phyloP scores from a whole-genome alignment of 805 yeast species.

The Candida saitoana region DNA sequence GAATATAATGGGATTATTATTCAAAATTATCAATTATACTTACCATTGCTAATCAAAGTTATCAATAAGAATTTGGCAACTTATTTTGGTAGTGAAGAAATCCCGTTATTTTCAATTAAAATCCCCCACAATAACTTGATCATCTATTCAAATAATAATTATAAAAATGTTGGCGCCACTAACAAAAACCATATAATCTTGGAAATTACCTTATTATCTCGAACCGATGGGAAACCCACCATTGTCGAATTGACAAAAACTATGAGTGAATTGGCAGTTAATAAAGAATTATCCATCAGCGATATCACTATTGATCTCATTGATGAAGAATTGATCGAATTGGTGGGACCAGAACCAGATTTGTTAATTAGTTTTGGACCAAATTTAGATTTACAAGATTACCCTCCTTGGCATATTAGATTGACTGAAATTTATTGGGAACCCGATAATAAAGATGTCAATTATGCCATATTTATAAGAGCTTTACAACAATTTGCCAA shows the following conservation, averaged over 20 bases:
- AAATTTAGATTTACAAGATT: constrained; percentile 83
- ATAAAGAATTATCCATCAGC: constrained; percentile 53
- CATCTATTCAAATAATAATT: constrained; percentile 36
- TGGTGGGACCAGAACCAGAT: constrained; percentile 93
- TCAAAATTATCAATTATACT: constrained; percentile 18
- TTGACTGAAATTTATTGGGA: constrained; percentile 89
- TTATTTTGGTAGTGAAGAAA: constrained; percentile 68
- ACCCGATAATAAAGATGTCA: constrained; percentile 74
- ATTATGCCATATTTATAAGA: constrained; percentile 77
- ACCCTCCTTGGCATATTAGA: constrained; percentile 97
- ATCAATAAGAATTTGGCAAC: constrained; percentile 55
- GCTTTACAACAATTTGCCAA: constrained; percentile 72
- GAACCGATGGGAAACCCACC: constrained; percentile 83
- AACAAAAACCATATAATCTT: constrained; percentile 44
- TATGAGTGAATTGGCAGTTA: constrained; percentile 68
- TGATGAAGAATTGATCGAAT: constrained; percentile 65
- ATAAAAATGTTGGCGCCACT: constrained; percentile 22
- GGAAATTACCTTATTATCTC: constrained; percentile 62
- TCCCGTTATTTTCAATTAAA: constrained; percentile 59
- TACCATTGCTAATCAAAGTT: constrained; percentile 52
- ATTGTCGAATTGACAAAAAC: constrained; percentile 85
- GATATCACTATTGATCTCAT: constrained; percentile 75
- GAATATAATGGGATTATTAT: constrained; percentile 73
- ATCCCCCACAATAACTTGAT: constrained; percentile 64
- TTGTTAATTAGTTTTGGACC: constrained; percentile 81